Evolutionary conservation across 331 rosid genomes (phyloP), one percentile per base, ranked within the genome.

Genomic region (Telfairia occidentalis): DNA sequence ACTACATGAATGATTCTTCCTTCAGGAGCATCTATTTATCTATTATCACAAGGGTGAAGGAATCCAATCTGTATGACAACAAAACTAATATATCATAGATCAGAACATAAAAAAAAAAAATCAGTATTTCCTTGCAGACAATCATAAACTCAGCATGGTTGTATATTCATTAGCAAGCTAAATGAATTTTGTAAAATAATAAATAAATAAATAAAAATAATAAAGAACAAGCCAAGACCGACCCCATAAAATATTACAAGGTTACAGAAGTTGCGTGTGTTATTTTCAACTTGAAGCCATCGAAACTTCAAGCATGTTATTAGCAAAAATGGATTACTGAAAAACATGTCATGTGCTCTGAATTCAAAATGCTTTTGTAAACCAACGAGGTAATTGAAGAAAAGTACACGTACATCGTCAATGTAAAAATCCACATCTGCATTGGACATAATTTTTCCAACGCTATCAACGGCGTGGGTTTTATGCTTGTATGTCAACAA

Each of bases 401-500:
- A 0, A 7, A 77, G 52, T 4, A 78, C 42, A 73, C 90, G 55
- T 86, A 95, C 99, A 80, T 92, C 94, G 23, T 92, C 92, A 76
- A 95, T 85, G 78, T 84, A 90, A 89, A 95, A 92, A 84, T 90
- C 97, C 81, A 92, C 61, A 76, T 92, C 97, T 29, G 99, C 97
- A 83, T 92, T 95, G 76, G 97, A 95, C 60, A 74, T 71, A 35
- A 90, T 70, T 87, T 92, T 90, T 72, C 94, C 89, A 77, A 83
- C 87, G 57, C 87, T 72, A 76, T 84, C 97, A 81, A 95, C 97
- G 16, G 97, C 86, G 81, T 95, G 99, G 13, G 96, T 90, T 86
- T 95, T 95, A 50, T 95, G 99, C 87, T 95, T 95, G 90, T 92
- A 95, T 40, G 97, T 90, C 82, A 89, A 43, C 96, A 95, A 86